Evolutionary conservation across 345 rosid genomes (phyloP).

Genomic region (Syzygium aqueum): DNA sequence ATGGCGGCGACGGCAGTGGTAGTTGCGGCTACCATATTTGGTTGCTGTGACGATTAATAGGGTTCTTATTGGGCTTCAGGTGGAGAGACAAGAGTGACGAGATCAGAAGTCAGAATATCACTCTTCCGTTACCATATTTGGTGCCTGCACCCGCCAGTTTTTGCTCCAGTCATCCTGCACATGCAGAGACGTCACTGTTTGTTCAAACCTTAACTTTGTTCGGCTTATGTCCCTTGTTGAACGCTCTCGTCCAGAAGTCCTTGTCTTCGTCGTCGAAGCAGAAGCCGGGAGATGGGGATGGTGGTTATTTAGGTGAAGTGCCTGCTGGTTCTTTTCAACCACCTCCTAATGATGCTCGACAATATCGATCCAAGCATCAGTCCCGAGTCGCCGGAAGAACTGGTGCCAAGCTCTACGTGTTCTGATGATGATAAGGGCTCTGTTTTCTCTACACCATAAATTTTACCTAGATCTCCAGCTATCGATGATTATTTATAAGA

Average conservation of each 20-base stretch:
- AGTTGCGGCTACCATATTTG: slow-evolving; percentile 1
- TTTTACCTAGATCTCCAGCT: neutral
- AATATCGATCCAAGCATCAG: slow-evolving; percentile 52
- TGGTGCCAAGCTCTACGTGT: slow-evolving; percentile 56
- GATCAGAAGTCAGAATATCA: neutral
- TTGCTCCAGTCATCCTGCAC: slow-evolving; percentile 75
- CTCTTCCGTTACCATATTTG: too few species aligned
- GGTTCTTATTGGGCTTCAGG: neutral
- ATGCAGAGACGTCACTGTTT: neutral
- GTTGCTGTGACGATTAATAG: neutral
- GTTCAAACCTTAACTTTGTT: neutral
- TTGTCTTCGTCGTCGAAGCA: neutral
- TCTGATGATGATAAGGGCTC: slow-evolving; percentile 11
- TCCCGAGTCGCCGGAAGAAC: slow-evolving; percentile 63
- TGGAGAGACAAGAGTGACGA: neutral
- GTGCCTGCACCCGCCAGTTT: slow-evolving; percentile 75
- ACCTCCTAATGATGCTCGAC: slow-evolving; percentile 84
- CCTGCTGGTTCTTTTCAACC: slow-evolving; percentile 83
- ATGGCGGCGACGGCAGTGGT: neutral
- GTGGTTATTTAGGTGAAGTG: slow-evolving; percentile 36
- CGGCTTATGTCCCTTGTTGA: slow-evolving; percentile 31
- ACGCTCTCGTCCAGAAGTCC: slow-evolving; percentile 51
- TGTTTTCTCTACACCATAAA: neutral
- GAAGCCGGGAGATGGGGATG: slow-evolving; percentile 16
- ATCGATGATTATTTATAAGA: neutral